phyloP scores from a whole-genome alignment of 2,329 filamentous ascomycete genomes.

The Aulographum hederae region DNA sequence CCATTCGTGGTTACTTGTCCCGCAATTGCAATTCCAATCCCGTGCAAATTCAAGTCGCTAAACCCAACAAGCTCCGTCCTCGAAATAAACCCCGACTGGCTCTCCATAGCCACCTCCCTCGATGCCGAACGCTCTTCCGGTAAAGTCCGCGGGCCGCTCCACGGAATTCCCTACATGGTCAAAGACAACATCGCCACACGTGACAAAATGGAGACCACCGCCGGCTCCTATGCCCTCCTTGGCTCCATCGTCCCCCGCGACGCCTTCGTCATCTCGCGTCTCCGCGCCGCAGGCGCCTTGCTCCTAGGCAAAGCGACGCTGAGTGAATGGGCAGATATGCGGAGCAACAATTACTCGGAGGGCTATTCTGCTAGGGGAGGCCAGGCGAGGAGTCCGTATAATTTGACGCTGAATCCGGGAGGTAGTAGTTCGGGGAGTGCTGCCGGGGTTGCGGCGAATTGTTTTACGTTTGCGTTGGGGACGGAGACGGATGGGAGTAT shows the following conservation, averaged over 20 bases:
- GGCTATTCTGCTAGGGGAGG: constrained; percentile 48
- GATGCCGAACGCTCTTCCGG: constrained; percentile 42
- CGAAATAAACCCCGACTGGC: constrained; percentile 49
- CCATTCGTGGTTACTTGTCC: too few relatives aligned
- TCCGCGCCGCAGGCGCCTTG: constrained; percentile 48
- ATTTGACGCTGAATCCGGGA: constrained; percentile 48
- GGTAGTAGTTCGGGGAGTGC: constrained; percentile 51
- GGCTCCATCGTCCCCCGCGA: constrained; percentile 51
- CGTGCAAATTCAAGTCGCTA: not conserved
- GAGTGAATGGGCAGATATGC: constrained; percentile 60
- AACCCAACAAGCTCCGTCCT: constrained; percentile 35
- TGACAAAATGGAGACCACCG: constrained; percentile 57
- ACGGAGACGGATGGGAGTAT: constrained; percentile 56
- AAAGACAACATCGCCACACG: constrained; percentile 56
- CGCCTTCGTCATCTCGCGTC: constrained; percentile 40
- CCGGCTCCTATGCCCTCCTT: constrained; percentile 48
- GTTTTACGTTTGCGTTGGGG: constrained; percentile 45
- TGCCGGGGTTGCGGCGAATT: constrained; percentile 44
- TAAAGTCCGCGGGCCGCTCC: constrained; percentile 43
- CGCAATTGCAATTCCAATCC: constrained; percentile 1
- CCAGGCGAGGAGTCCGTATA: constrained; percentile 47
- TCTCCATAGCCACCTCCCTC: constrained; percentile 39
- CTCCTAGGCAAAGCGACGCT: constrained; percentile 54
- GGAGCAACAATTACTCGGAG: constrained; percentile 47
- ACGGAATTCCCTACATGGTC: constrained; percentile 58